Evolutionary conservation across 768 basidiomycete species (phyloP), one percentile per base, ranked within the genome.

Genomic region (Amanita subjunquillea): DNA sequence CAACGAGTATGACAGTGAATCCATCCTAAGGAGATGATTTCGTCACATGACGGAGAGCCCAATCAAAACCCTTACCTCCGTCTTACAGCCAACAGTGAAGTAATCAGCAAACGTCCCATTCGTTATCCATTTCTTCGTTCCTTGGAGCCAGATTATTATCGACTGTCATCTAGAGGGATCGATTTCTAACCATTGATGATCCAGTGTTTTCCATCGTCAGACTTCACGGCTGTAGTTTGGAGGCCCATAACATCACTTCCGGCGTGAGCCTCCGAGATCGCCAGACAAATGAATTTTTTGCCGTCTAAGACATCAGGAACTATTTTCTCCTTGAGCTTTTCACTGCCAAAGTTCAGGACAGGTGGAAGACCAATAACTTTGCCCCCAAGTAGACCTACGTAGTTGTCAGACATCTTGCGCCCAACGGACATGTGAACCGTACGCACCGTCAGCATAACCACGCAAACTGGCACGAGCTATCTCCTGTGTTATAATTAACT

Each of bases 401-500:
- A 15, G 52, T 57, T 65, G 54, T 60, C 61, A 64, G 41, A 13
- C 4, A 30, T 44, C n/a, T 29, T 38, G 22, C 25, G 9, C 48
- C 10, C 22, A 40, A 30, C 1, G 40, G 53, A n/a, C 13, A 39
- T 41, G 15, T 27, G 27, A 23, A 2, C 22, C 10, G 43, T 7
- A 13, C 68, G 22, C 54, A 77, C 91, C 89, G 64, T 92, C 91
- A 17, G 83, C 86, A 61, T 89, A 96, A 1, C 92, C 91, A 36
- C 90, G 79, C 38, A 82, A 75, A 54, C 76, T 77, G 45, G 80
- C 72, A 6, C 91, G 76, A 9, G 72, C 71, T 43, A 93, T 65
- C 65, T 96, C 92, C 74, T 92, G 85, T n/a, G 82, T 87, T 60
- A 91, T 75, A 55, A 94, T 79, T 49, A 92, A 72, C 81, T 90